Evolutionary conservation across 495 filamentous ascomycete species (phyloP), one percentile per base, ranked within the genome.

Genomic region (Thozetella sp.): DNA sequence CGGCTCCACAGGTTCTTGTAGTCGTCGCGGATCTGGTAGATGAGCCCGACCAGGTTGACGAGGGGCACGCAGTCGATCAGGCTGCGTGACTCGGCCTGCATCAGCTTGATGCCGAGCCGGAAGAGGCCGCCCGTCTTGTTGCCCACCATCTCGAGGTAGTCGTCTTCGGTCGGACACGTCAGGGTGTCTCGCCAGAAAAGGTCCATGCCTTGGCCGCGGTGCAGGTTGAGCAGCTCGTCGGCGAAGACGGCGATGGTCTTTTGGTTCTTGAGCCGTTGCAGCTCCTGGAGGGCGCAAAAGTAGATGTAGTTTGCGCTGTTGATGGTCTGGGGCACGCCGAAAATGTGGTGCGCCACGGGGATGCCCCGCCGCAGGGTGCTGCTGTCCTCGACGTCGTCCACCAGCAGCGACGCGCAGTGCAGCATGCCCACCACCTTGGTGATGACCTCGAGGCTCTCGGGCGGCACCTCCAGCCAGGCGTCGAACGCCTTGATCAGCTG

Each of bases 51-150:
- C 51, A 94, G 76, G 71, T 96, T 95, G 67, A 97, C 93, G 20
- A 99, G 83, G 27, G 90, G 86, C 15, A 95, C 89, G 66, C 90
- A 97, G 74, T 91, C 90, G 55, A 86, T 81, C 37, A 65, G 69
- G 45, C 79, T 80, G 23, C 75, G 73, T 61, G 89, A 92, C 71
- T 96, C 92, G 25, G 92, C 92, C 73, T 97, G 93, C 95, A 99
- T 98, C 25, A 99, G 80, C 73, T 96, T 95, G 61, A 98, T 87
- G 23, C 93, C 95, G 12, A 99, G 81, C 53, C 95, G 86, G 81
- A 99, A 98, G 10, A 99, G 83, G 1, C 95, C 95, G 24, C 95
- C 95, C 2, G 95, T 99, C 75, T 99, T 98, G 76, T 98, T 98
- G 63, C 88, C 87, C 45, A 99, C 96, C 95, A 99, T 99, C 73